Conservation (phyloP, 2,329 filamentous ascomycete genomes). For the Arthrobotrys iridis region DNA sequence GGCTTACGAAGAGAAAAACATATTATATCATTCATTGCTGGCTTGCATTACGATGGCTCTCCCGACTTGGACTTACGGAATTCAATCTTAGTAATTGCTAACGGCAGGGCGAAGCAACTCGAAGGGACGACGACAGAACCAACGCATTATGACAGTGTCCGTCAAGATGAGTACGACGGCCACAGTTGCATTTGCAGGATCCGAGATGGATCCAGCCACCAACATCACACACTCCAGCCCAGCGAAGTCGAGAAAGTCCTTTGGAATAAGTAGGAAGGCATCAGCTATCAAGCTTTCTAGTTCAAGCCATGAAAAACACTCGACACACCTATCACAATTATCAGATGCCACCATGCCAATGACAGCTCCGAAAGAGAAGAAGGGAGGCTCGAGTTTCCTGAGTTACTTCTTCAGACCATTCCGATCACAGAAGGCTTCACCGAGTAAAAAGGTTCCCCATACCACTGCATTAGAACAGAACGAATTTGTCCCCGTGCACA, state of each 20-base stretch:
- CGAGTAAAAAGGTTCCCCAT: conserved; percentile 38
- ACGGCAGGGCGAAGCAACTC: conserved; percentile 15
- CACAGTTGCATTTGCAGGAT: conserved; percentile 53
- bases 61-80: conserved; percentile 28
- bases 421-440: conserved; percentile 43
- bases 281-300: conserved; percentile 39
- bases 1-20: conserved; percentile 31
- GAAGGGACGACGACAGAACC: conserved; percentile 14
- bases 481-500: conserved; percentile 11
- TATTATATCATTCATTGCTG: conserved; percentile 9
- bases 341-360: conserved; percentile 32
- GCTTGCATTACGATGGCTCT: conserved; percentile 48
- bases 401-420: conserved; percentile 53
- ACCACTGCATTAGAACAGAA: conserved; percentile 36
- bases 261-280: conserved; percentile 53
- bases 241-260: conserved; percentile 50
- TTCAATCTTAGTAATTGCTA: conserved; percentile 37
- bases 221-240: conserved; percentile 35
- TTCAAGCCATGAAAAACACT: conserved; percentile 30
- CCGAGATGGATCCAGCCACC: conserved; percentile 48
- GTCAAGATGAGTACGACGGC: conserved; percentile 51
- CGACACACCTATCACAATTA: conserved; percentile 18
- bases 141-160: conserved; percentile 43
- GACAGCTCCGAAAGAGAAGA: conserved; percentile 34
- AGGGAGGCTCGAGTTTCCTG: conserved; percentile 36